Conservation (phyloP, 305 asterid species). For the Solanum aculeatissimum region DNA sequence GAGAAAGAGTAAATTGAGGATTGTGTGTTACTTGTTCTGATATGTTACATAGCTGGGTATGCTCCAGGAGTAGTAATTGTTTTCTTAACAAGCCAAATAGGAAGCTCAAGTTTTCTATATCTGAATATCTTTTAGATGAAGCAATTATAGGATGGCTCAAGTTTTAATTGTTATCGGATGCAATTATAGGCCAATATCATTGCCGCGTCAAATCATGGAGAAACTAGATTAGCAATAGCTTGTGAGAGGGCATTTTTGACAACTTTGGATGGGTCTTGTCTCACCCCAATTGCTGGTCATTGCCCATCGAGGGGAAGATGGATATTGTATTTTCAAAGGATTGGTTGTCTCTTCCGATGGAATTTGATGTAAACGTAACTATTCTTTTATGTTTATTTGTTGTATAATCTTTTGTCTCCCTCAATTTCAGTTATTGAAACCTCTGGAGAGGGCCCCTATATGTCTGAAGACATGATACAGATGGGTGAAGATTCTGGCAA, state of each 20-base stretch:
- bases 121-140: not conserved
- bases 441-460: conserved; percentile 58
- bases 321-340: conserved; percentile 69
- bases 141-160: not conserved
- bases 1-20: not conserved
- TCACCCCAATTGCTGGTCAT: conserved; percentile 90
- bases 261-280: conserved; percentile 82
- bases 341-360: conserved; percentile 90
- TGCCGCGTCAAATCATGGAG: conserved; percentile 68
- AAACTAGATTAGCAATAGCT: conserved; percentile 76
- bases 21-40: not conserved
- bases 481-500: conserved; percentile 95
- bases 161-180: not conserved
- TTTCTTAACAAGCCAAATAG: not conserved
- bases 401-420: not conserved
- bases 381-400: not conserved
- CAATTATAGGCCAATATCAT: conserved; percentile 47
- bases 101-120: not conserved
- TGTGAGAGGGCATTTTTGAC: conserved; percentile 87
- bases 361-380: conserved; percentile 16
- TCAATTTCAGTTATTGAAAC: conserved; percentile 59
- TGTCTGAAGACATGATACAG: conserved; percentile 61
- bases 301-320: conserved; percentile 56
- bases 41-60: not conserved
- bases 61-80: not conserved